Base-by-base conservation (phyloP, 306 rosid genomes). In the Cucurbita moschata region DNA sequence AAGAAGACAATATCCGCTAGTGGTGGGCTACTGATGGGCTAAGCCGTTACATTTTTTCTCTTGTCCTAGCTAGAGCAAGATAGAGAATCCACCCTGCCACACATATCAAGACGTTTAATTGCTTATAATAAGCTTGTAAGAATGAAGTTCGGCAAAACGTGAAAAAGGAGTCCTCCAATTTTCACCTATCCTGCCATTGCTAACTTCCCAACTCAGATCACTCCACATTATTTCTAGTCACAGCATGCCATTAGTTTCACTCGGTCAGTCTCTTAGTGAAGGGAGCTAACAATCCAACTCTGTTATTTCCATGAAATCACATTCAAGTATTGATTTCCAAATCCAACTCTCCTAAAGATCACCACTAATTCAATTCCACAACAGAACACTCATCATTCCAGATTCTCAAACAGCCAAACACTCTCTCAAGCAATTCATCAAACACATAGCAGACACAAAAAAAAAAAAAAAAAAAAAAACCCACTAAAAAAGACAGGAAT, bases 391-490 rank as follows among this genome's bases (percentile, higher is more conserved):
- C 42, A 49, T 47, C 14, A 68, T 47, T 13, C 56, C 7, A 6
- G 42, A 47, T 68, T 47, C 56, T 53, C 55, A 46, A 43, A n/a
- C 12, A 18, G 53, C 56, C 56, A 11, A 55, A 72, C 47, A 79
- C 63, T 44, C 72, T 68, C 72, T 68, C 47, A 11, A 13, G 47
- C 74, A 58, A 19, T 57, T 58, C 42, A 73, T 73, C 66, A 56
- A 73, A 73, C 77, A 72, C 13, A 40, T 53, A 39, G 39, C 58
- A 72, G 51, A 18, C 6, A 46, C 8, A 78, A 10, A 54, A 73
- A n/a, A 50, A 53, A 67, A 9, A 19, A 19, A 19, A 19, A 19
- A 19, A 19, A 19, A 19, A 19, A 19, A 53, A 67, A 9, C 69
- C 21, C 16, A 16, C 54, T 50, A 3, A 52, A 3, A 54, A 73